Evolutionary conservation across 768 basidiomycete genomes (phyloP), one percentile per base, ranked within the genome.

Genomic region (Boletus edulis): DNA sequence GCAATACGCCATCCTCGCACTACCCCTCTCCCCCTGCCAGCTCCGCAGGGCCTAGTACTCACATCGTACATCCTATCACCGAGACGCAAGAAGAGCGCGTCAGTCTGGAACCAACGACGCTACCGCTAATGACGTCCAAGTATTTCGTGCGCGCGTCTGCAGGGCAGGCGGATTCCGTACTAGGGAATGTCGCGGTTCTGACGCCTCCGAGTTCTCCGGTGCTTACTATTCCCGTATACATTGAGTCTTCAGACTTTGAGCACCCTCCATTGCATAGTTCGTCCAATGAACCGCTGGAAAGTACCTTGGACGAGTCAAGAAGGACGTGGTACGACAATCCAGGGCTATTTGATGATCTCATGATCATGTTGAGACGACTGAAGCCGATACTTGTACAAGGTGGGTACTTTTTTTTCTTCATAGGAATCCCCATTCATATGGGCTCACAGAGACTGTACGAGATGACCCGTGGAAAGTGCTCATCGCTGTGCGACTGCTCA

Each of bases 401-500:
- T 71, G 40, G 6, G 67, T 52, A 6, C 3, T 38, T 46, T 0
- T 18, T 5, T 12, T 17, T 0, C 34, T 39, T n/a, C 7, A 39
- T 29, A 29, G 27, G 27, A 9, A 8, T 39, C n/a, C 14, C n/a
- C 12, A n/a, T 15, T 14, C 15, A 39, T 37, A 37, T 29, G 6
- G 11, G 1, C 34, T 18, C 50, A 22, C 51, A 86, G 83, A 85
- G 62, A 65, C 62, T 43, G 71, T 87, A 22, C 74, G 78, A 0
- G 67, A 77, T 18, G 76, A 84, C 59, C 84, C 85, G 7, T 90
- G 87, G 86, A 87, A 83, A 66, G 67, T 91, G 35, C 73, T 91
- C 8, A 75, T 90, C 18, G 85, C 83, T 1, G 82, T 81, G 7
- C 83, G 79, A 35, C 72, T 91, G 6, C 78, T 91, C 18, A 91